Conservation (phyloP, 768 basidiomycete genomes). For the Kwoniella pini region DNA sequence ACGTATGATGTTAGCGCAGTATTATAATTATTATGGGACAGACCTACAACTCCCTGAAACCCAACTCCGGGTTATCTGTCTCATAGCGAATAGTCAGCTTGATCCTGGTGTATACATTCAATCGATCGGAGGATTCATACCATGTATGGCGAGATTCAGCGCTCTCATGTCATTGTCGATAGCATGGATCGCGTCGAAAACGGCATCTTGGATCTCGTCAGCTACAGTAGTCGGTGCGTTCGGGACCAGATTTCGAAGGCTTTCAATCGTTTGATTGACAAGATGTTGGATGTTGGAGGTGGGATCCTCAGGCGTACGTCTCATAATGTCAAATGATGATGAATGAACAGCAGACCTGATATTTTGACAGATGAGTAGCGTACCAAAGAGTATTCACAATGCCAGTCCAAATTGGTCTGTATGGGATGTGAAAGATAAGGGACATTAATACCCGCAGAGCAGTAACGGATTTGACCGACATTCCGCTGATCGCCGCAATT, state of each 20-base stretch:
- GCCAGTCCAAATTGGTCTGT: no score
- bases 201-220: constrained; percentile 28
- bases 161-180: constrained; percentile 23
- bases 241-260: constrained; percentile 18
- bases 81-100: neutral
- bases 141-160: constrained; percentile 28
- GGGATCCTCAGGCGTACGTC: no score
- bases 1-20: constrained; percentile 1
- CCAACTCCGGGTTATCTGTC: constrained; percentile 26
- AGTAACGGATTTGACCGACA: no score
- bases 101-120: neutral
- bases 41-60: constrained; percentile 27
- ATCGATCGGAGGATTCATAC: constrained; percentile 1
- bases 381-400: no score
- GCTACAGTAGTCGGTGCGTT: constrained; percentile 17
- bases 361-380: no score
- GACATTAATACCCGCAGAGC: no score
- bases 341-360: no score
- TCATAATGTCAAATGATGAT: no score
- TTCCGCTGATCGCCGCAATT: no score
- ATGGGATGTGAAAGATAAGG: no score
- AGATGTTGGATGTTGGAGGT: constrained; percentile 6
- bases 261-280: constrained; percentile 28
- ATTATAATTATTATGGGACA: neutral
- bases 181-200: constrained; percentile 25